These are phyloP conservation scores for Penicillium antarcticum DNA, from an alignment of 495 filamentous ascomycete species.

Conservation along the genomic window DNA sequence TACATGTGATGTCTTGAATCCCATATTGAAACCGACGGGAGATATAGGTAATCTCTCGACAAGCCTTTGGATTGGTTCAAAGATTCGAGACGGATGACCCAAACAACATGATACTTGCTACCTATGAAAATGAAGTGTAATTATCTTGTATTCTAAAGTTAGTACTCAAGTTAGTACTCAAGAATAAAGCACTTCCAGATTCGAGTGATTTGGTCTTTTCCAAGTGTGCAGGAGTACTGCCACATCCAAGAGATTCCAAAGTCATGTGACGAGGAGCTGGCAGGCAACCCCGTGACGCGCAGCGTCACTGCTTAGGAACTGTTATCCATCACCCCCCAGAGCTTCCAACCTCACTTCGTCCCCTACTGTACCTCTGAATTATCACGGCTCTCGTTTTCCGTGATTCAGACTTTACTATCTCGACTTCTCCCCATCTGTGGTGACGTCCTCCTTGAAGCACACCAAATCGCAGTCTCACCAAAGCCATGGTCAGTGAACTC, in stretches of 20 bases:
- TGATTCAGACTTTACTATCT: not conserved
- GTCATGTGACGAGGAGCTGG: slow-evolving; percentile 14
- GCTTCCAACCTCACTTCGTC: slow-evolving; percentile 17
- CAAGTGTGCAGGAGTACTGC: no score
- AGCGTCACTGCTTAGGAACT: slow-evolving; percentile 6
- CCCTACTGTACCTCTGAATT: not conserved
- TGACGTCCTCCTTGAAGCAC: slow-evolving; percentile 5
- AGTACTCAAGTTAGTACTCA: no score
- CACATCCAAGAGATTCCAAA: not conserved
- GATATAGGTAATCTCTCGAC: no score
- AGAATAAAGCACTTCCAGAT: no score
- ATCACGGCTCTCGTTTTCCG: not conserved
- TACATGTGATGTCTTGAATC: no score
- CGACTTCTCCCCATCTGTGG: slow-evolving; percentile 4
- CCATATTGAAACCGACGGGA: no score
- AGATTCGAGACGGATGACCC: no score
- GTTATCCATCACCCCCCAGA: slow-evolving; percentile 14
- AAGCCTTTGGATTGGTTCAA: no score
- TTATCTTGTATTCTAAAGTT: no score
- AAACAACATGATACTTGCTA: no score
- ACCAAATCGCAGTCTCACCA: slow-evolving; percentile 8
- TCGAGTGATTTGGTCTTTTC: no score
- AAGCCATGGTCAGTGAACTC: slow-evolving; percentile 32
- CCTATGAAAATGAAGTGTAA: no score
- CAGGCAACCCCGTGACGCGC: slow-evolving; percentile 31